Evolutionary conservation across 1,139 yeast species (phyloP).

Genomic region (Kurtzmaniella quercitrusa): DNA sequence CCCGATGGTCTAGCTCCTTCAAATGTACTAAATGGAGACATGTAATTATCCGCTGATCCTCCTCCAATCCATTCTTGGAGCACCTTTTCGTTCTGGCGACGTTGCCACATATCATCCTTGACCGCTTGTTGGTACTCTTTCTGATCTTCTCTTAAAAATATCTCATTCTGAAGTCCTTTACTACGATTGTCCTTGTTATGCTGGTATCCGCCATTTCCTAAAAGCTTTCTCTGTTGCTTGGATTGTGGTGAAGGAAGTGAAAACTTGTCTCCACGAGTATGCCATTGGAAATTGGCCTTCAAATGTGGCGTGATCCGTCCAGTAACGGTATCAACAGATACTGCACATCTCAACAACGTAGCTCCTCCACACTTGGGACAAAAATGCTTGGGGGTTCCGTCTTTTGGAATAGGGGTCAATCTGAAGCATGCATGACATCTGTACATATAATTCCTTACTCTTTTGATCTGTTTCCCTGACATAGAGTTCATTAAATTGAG

Average conservation of each 20-base stretch:
- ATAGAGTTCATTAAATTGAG: slow-evolving; percentile 77
- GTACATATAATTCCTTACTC: slow-evolving; percentile 87
- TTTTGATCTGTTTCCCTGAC: slow-evolving; percentile 80
- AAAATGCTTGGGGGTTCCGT: slow-evolving; percentile 76
- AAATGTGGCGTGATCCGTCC: slow-evolving; percentile 89
- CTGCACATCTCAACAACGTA: slow-evolving; percentile 86
- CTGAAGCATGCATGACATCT: slow-evolving; percentile 97
- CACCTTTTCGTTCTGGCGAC: slow-evolving; percentile 79
- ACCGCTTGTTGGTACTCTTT: slow-evolving; percentile 86
- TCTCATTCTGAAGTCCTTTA: slow-evolving; percentile 47
- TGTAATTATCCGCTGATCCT: slow-evolving; percentile 85
- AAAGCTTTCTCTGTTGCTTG: slow-evolving; percentile 55
- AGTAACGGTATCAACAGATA: slow-evolving; percentile 70
- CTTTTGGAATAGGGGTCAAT: slow-evolving; percentile 70
- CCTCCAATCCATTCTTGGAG: slow-evolving; percentile 90
- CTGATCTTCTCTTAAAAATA: slow-evolving; percentile 84
- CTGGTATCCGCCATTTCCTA: slow-evolving; percentile 71
- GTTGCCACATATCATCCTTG: slow-evolving; percentile 84
- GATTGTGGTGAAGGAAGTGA: slow-evolving; percentile 71
- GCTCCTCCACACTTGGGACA: slow-evolving; percentile 97
- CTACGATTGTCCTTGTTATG: slow-evolving; percentile 60
- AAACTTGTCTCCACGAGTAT: slow-evolving; percentile 78
- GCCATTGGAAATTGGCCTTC: slow-evolving; percentile 92
- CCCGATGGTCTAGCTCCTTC: slow-evolving; percentile 61
- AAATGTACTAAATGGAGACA: slow-evolving; percentile 79